Evolutionary conservation across 2,329 filamentous ascomycete species (phyloP), one percentile per base, ranked within the genome.

Genomic region (Cordyceps pruinosa): DNA sequence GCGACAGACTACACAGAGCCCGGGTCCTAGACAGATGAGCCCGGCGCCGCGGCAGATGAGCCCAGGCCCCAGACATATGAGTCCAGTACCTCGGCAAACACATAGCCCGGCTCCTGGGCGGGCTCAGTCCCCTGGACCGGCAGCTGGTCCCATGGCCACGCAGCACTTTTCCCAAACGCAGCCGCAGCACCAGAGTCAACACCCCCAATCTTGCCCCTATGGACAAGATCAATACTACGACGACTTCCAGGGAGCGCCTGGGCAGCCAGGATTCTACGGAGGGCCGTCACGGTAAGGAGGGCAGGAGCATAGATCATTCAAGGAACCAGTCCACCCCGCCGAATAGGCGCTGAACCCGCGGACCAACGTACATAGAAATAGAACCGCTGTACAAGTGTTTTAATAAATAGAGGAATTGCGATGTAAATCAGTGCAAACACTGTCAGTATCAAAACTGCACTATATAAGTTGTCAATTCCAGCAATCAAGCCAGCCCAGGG

Each of bases 41-140:
- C 83, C 81, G 15, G 77, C 78, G 26, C 67, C 86, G 55, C 82
- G 0, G 82, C 85, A 65, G 68, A 71, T 41, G 81, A 84, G 45
- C 30, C 45, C 45, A 2, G 45, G 10, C 2, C 72, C 23, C 4
- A 17, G 41, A 23, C 41, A 34, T 19, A 42, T 42, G 51, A 44
- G 34, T 30, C 34, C 35, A 66, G 56, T n/a, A 32, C 66, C 4
- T 51, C 64, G 9, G 23, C 47, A 50, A 8, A 26, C 48, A 3
- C 60, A 61, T 15, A 63, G 64, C 10, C 50, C 50, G 1, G 37
- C 50, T 39, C n/a, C 35, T 15, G 50, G 17, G 4, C 54, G 35
- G 42, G 6, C 4, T 8, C 54, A 49, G 21, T 55, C 52, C 5
- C 52, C 52, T 15, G 52, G 52, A 5, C 42, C 32, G n/a, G 44